Conservation (phyloP, 345 rosid genomes). For the Erodium maritimum region DNA sequence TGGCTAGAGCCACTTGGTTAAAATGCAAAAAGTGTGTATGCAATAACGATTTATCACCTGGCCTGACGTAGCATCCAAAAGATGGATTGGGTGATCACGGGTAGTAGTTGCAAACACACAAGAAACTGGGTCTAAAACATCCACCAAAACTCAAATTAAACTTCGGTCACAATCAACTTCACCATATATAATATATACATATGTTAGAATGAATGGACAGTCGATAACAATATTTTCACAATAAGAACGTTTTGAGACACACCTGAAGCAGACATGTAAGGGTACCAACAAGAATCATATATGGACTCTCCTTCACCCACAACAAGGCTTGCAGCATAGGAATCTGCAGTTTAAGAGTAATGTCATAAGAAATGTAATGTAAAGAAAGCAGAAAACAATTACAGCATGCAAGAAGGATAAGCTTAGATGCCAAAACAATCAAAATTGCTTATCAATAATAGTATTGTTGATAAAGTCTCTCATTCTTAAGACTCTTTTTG, state of each 20-base stretch:
- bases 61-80: slow-evolving; percentile 93
- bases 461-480: neutral
- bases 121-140: slow-evolving; percentile 55
- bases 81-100: slow-evolving; percentile 97
- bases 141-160: slow-evolving; percentile 11
- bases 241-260: slow-evolving; percentile 3
- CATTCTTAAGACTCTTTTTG: neutral
- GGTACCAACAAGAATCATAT: slow-evolving; percentile 94
- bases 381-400: neutral
- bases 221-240: neutral
- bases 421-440: no score
- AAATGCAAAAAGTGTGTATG: neutral
- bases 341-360: slow-evolving; percentile 40
- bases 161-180: slow-evolving; percentile 1
- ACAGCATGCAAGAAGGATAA: neutral
- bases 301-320: slow-evolving; percentile 84
- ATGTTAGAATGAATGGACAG: no score
- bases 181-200: neutral
- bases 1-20: slow-evolving; percentile 4
- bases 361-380: neutral
- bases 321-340: slow-evolving; percentile 49
- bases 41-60: slow-evolving; percentile 36
- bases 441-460: neutral
- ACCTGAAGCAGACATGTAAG: slow-evolving; percentile 88
- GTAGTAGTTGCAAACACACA: slow-evolving; percentile 82